phyloP scores from a whole-genome alignment of 257 asterid genomes.

The Przewalskia tangutica region DNA sequence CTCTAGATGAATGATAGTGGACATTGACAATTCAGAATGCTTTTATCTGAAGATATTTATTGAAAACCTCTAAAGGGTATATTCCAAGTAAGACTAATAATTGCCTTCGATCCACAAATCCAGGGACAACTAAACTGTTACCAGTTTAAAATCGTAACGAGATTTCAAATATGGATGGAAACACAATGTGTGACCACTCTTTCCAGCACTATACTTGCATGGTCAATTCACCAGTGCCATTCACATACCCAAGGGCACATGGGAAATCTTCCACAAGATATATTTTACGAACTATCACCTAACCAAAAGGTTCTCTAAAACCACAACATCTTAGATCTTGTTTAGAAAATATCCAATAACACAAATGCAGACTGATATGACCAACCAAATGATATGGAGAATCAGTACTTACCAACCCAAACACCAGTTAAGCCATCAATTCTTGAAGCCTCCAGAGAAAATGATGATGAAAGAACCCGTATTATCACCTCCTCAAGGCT shows the following conservation, averaged over 20 bases:
- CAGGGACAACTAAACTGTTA: not conserved
- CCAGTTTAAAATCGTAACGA: not conserved
- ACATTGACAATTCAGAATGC: not conserved
- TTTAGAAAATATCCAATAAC: not conserved
- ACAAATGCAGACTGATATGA: not conserved
- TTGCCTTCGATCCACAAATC: not conserved
- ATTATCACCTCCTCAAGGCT: slow-evolving; percentile 92
- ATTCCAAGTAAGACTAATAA: not conserved
- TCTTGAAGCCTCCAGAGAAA: slow-evolving; percentile 62
- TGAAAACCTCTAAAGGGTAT: not conserved
- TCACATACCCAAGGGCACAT: not conserved
- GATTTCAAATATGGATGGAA: not conserved
- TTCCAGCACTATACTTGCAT: no score
- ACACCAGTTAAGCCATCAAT: slow-evolving; percentile 84
- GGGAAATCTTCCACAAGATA: not conserved
- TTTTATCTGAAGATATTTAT: not conserved
- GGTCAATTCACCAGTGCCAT: not conserved
- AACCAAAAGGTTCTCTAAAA: not conserved
- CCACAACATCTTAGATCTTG: not conserved
- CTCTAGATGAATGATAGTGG: not conserved
- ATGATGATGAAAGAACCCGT: slow-evolving; percentile 62
- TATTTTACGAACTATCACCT: not conserved
- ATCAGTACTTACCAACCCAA: slow-evolving; percentile 69
- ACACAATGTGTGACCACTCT: not conserved
- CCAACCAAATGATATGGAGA: not conserved